These are phyloP conservation scores for Blastocystis sp. DNA, from an alignment of 352 stramenopile genomes.

Conservation along the genomic window DNA sequence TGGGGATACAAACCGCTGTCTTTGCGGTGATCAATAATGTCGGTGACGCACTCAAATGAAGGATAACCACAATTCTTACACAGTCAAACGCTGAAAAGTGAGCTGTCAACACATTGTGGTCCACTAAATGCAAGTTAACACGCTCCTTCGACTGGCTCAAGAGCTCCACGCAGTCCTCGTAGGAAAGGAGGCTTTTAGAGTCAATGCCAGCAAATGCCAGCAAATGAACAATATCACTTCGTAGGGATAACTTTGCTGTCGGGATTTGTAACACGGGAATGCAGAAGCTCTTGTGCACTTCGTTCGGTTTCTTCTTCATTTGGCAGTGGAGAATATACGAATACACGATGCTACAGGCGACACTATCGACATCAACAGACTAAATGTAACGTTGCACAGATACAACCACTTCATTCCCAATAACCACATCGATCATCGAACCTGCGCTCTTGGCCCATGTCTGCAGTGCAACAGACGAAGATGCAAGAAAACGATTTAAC, in stretches of 20 bases:
- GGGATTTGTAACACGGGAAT: background rate
- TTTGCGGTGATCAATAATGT: conserved; percentile 45
- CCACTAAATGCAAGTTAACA: conserved; percentile 13
- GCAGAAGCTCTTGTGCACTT: background rate
- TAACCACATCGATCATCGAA: conserved; percentile 22
- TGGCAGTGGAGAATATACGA: background rate
- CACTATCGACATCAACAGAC: conserved; percentile 2
- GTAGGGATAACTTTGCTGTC: background rate
- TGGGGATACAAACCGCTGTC: conserved; percentile 9
- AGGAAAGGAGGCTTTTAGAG: background rate
- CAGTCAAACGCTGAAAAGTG: background rate
- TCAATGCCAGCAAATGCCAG: background rate
- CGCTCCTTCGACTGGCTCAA: background rate
- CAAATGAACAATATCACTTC: background rate
- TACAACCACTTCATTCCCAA: conserved; percentile 7
- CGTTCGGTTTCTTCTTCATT: background rate
- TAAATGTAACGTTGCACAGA: background rate
- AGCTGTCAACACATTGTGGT: conserved; percentile 1
- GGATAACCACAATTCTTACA: background rate
- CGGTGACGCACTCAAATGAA: background rate
- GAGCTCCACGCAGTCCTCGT: background rate
- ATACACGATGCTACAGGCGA: conserved; percentile 17
- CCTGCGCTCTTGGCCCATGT: background rate
- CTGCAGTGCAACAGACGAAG: background rate
- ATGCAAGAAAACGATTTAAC: background rate